Evolutionary conservation across 805 yeast species (phyloP), one percentile per base, ranked within the genome.

Genomic region (Hanseniaspora vineae): DNA sequence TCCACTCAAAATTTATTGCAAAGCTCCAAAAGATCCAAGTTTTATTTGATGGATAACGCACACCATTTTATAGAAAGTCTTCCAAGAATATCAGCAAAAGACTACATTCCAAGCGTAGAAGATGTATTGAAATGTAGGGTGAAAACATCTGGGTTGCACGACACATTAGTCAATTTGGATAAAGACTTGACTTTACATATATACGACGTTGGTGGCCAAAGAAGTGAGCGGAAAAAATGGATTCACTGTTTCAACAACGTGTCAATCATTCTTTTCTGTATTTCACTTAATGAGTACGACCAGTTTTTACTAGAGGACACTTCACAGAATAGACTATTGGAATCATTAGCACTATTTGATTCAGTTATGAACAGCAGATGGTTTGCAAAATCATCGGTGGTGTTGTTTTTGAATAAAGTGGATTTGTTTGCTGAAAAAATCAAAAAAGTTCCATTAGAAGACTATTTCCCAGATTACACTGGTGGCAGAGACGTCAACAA

Each of bases 141-240:
- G 61, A 89, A 86, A 66, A 89, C 97, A 0, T 83, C 95, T 1
- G 96, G 97, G 65, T 85, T 89, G 19, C 85, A 81, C 56, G 96
- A 88, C 61, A 80, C 86, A 50, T 72, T 75, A 49, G 84, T 89
- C 57, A 79, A 78, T 50, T 74, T 88, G 77, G 87, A 84, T 42
- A 79, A 78, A 29, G 55, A 54, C 44, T 61, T 80, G 39, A 73
- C 74, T 55, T 66, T 81, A 45, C 84, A 79, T 56, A 70, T 82
- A 55, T 79, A 70, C 58, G 97, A 89, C 63, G 96, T 89, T 44
- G 97, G 97, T 52, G 97, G 97, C 1, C 98, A 92, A 65, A 72
- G 98, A 57, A 80, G 94, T 2, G 98, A 92, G 68, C 79, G 98
- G 47, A 85, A 84, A 59, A 90, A 92, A 65, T 92, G 98, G 98